Conservation (phyloP, 2,329 filamentous ascomycete species). For the Fusarium papillatum region DNA sequence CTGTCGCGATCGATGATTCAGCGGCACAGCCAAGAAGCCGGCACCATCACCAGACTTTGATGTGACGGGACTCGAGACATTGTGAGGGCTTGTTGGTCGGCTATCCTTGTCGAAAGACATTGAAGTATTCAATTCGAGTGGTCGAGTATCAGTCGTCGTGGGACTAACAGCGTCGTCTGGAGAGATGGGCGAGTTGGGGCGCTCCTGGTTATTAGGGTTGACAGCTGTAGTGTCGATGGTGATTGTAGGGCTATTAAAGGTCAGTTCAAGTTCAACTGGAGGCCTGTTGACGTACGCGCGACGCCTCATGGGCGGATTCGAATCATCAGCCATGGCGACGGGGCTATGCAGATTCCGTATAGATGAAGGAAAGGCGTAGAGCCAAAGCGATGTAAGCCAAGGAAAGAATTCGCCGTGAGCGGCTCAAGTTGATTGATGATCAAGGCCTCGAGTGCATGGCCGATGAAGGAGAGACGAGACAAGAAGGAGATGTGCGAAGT, state of each 20-base stretch:
- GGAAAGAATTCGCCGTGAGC: neutral
- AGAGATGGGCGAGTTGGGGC: constrained; percentile 51
- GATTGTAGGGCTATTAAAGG: constrained; percentile 61
- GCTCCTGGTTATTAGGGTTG: constrained; percentile 44
- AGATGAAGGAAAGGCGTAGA: constrained; percentile 10
- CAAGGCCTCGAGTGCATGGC: neutral
- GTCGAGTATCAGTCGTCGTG: constrained; percentile 51
- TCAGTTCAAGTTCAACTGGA: constrained; percentile 27
- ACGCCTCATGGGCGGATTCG: constrained; percentile 41
- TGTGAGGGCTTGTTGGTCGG: constrained; percentile 79
- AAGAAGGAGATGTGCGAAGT: constrained; percentile 3
- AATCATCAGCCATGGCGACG: constrained; percentile 39
- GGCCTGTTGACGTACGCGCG: constrained; percentile 42
- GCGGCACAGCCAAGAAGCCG: constrained; percentile 76
- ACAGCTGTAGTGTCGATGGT: constrained; percentile 66
- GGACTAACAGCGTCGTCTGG: constrained; percentile 58
- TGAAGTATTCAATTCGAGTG: constrained; percentile 64
- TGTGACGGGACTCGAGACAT: constrained; percentile 73
- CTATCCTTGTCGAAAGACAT: constrained; percentile 75
- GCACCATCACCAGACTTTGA: constrained; percentile 60
- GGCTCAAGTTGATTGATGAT: constrained; percentile 5
- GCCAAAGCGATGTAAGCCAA: constrained; percentile 4
- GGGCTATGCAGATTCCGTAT: constrained; percentile 3
- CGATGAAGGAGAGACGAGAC: constrained; percentile 22
- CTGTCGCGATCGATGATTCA: constrained; percentile 70